These are phyloP conservation scores for Medicago ruthenica DNA, from an alignment of 306 rosid genomes.

Conservation along the genomic window DNA sequence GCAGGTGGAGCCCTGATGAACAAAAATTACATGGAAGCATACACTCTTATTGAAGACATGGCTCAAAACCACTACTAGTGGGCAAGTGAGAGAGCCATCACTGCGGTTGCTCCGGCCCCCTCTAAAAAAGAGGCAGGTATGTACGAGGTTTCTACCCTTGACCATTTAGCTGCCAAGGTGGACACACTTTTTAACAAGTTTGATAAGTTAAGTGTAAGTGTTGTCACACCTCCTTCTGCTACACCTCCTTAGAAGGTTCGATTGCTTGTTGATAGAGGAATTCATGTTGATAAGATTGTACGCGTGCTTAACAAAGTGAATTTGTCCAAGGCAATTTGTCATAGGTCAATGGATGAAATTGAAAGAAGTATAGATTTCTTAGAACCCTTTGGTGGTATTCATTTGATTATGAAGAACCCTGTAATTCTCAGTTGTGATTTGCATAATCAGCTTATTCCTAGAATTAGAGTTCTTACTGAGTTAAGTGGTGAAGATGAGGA, in stretches of 20 bases:
- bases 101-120: no score
- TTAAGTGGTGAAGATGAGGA: conserved; percentile 68
- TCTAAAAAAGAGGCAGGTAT: no score
- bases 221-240: no score
- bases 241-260: conserved; percentile 64
- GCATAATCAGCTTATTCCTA: conserved; percentile 65
- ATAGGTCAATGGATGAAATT: conserved; percentile 64
- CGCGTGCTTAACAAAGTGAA: conserved; percentile 65
- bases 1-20: no score
- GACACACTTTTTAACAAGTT: no score
- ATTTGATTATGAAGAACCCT: conserved; percentile 65
- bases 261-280: conserved; percentile 57
- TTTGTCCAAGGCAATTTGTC: conserved; percentile 64
- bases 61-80: no score
- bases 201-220: no score
- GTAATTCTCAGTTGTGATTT: conserved; percentile 60
- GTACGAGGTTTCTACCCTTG: no score
- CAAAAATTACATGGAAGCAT: no score
- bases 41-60: no score
- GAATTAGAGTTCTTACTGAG: conserved; percentile 49
- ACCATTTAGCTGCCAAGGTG: no score
- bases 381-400: conserved; percentile 61
- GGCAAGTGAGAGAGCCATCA: no score
- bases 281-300: conserved; percentile 56
- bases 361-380: conserved; percentile 52